Percentiles rank a stretch among this genome's conserved stretches.
These are phyloP conservation scores for Schwanniomyces polymorphus DNA, from an alignment of 805 yeast species.

Conservation along the genomic window DNA sequence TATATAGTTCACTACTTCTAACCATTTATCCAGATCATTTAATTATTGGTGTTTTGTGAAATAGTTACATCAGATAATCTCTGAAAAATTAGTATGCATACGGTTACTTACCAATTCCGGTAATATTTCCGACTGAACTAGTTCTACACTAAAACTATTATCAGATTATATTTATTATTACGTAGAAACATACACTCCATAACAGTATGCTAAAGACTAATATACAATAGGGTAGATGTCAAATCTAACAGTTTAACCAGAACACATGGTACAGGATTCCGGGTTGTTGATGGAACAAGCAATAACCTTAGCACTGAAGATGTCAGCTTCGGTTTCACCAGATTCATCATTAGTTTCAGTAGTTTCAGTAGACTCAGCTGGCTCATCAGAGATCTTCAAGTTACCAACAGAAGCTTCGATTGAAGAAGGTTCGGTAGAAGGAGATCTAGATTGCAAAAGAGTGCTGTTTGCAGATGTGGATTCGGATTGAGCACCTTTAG, in stretches of 20 bases:
- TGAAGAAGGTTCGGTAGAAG: constrained; percentile 40
- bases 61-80: no score
- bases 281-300: constrained; percentile 98
- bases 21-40: background rate
- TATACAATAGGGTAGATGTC: constrained; percentile 1
- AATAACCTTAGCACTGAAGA: constrained; percentile 87
- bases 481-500: constrained; percentile 15
- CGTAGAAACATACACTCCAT: background rate
- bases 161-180: background rate
- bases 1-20: background rate
- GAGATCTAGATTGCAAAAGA: constrained; percentile 8
- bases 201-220: background rate
- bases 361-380: background rate
- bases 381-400: constrained; percentile 31
- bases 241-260: constrained; percentile 58
- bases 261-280: constrained; percentile 98
- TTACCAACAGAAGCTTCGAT: constrained; percentile 49
- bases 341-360: constrained; percentile 12
- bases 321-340: constrained; percentile 61
- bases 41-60: background rate
- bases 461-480: constrained; percentile 19
- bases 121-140: background rate
- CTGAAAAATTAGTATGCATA: background rate
- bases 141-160: background rate
- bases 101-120: background rate